Conservation (phyloP, 2,329 filamentous ascomycete species). For the Colletotrichum eremochloae region DNA sequence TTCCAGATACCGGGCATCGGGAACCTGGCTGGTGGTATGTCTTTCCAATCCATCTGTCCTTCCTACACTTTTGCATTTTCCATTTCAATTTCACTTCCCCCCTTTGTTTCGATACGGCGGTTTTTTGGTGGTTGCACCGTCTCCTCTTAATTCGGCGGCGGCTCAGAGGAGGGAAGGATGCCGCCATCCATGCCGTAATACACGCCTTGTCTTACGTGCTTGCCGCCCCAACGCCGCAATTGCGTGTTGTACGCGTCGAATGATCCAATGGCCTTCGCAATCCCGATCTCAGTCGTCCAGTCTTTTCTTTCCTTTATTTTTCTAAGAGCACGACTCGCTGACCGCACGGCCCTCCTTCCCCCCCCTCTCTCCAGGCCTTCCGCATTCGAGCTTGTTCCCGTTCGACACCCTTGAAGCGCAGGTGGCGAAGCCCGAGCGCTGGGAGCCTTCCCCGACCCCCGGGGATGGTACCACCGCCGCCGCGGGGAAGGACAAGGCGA, state of each 20-base stretch:
- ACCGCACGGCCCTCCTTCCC: background rate
- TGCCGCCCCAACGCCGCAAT: background rate
- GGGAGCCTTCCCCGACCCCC: slow-evolving; percentile 73
- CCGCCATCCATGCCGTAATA: slow-evolving; percentile 37
- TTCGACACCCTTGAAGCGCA: slow-evolving; percentile 91
- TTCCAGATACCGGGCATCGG: slow-evolving; percentile 75
- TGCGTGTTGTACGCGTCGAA: background rate
- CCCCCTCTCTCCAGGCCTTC: slow-evolving; percentile 73
- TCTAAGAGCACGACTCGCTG: background rate
- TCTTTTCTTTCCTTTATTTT: background rate
- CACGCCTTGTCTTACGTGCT: slow-evolving; percentile 38
- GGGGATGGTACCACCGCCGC: slow-evolving; percentile 49
- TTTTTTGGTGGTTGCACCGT: slow-evolving; percentile 2
- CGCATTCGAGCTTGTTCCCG: slow-evolving; percentile 85
- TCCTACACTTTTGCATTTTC: background rate
- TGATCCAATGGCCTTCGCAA: slow-evolving; percentile 8
- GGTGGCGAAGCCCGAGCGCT: slow-evolving; percentile 80
- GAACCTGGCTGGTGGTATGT: slow-evolving; percentile 72
- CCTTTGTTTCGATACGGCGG: background rate
- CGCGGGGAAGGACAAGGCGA: background rate
- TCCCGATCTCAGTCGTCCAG: slow-evolving; percentile 2
- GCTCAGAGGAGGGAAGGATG: slow-evolving; percentile 14
- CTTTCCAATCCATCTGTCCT: background rate
- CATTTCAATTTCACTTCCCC: background rate
- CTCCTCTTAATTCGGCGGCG: background rate